Conservation (phyloP, 2,329 filamentous ascomycete species). For the Pseudopyrenochaeta lycopersici region DNA sequence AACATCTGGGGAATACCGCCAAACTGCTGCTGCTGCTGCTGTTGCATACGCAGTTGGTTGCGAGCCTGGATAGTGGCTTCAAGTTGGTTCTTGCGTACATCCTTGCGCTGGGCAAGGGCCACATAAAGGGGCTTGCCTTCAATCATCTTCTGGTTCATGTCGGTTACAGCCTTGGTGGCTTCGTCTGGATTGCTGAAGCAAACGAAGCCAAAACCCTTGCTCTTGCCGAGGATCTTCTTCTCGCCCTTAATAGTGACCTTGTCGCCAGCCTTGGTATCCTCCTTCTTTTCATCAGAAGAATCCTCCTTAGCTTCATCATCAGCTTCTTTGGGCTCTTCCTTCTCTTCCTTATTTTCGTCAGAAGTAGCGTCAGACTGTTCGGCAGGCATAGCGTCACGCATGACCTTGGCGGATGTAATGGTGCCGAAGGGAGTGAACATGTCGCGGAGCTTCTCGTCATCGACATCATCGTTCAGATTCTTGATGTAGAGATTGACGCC, state of each 20-base stretch:
- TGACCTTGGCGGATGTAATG: conserved; percentile 99
- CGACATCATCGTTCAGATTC: conserved; percentile 95
- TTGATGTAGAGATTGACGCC: conserved; percentile 99
- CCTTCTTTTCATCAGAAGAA: conserved; percentile 68
- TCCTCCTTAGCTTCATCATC: conserved; percentile 66
- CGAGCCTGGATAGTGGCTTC: conserved; percentile 99
- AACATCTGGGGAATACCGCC: conserved; percentile 76
- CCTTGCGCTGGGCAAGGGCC: conserved; percentile 97
- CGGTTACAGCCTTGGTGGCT: conserved; percentile 97
- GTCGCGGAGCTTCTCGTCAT: conserved; percentile 96
- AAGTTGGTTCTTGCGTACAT: conserved; percentile 98
- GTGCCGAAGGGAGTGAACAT: conserved; percentile 91
- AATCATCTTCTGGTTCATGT: conserved; percentile 99
- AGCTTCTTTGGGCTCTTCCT: conserved; percentile 63
- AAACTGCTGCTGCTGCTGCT: conserved; percentile 76
- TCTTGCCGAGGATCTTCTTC: conserved; percentile 85
- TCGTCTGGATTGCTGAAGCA: conserved; percentile 99
- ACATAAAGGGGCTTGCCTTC: conserved; percentile 97
- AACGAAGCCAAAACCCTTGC: conserved; percentile 99
- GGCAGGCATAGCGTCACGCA: conserved; percentile 78
- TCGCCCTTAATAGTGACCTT: conserved; percentile 65
- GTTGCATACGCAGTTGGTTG: conserved; percentile 98
- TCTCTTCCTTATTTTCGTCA: conserved; percentile 59
- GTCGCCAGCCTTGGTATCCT: conserved; percentile 61
- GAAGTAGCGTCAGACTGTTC: conserved; percentile 59